Evolutionary conservation across 371 early-diverging fungal genomes (phyloP), one percentile per base, ranked within the genome.

Genomic region (Mucor saturninus): DNA sequence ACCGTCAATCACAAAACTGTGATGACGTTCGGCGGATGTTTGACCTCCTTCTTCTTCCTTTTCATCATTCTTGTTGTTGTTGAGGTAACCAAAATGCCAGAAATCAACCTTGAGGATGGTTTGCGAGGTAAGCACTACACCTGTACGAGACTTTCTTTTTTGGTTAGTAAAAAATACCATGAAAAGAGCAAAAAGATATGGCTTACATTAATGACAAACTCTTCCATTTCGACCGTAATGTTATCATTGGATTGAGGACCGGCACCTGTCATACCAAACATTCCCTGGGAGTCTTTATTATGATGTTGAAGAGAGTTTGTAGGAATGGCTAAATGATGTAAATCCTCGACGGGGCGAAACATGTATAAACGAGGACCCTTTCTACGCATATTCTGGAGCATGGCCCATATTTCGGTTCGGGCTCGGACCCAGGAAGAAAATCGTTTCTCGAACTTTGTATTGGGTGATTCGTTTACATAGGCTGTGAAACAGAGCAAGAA

Each of bases 61-160:
- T 48, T 38, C 38, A 1, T 48, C 35, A 30, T 15, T 21, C 21
- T 21, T 21, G 21, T 21, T 21, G 21, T 21, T 13, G 15, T 38
- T 62, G 10, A 70, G 31, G 30, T 80, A 72, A 26, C 69, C 65
- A 10, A 54, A 68, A 26, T 71, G 74, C 88, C 91, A 92, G 53
- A 83, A 85, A 67, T 93, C 92, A 2, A 87, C 81, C 61, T 91
- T 91, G 37, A 92, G 77, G 40, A 92, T 89, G 0, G 89, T 89
- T 49, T 90, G 83, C 4, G 84, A 81, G 2, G 79, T 86, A 5
- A 92, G 76, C 0, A 90, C 92, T 7, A 75, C 68, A 21, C 92
- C 92, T 43, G 77, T 78, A 14, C 92, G 72, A 30, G 83, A 76
- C 86, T 87, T 61, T n/a, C n/a, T 42, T 40, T 31, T 52, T 38